phyloP scores from a whole-genome alignment of 1,139 yeast genomes.

The Nakaseomyces sp. region DNA sequence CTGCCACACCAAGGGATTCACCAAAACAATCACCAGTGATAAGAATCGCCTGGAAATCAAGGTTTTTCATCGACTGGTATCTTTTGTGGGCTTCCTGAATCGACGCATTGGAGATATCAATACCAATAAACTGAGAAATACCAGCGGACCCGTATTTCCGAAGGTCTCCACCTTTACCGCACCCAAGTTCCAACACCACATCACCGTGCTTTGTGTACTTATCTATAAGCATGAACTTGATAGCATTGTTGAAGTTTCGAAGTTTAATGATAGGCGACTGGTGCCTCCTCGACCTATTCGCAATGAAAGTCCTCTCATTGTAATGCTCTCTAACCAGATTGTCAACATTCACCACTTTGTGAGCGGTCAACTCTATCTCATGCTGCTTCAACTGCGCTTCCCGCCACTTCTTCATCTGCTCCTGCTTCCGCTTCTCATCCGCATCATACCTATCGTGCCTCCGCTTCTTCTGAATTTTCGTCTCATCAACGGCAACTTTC shows the following conservation, averaged over 20 bases:
- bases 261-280: slow-evolving; percentile 79
- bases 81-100: slow-evolving; percentile 77
- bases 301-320: slow-evolving; percentile 69
- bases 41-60: slow-evolving; percentile 63
- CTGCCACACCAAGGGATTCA: slow-evolving; percentile 57
- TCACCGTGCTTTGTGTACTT: slow-evolving; percentile 48
- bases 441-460: slow-evolving; percentile 27
- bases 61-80: slow-evolving; percentile 45
- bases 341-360: slow-evolving; percentile 32
- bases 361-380: slow-evolving; percentile 30
- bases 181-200: slow-evolving; percentile 74
- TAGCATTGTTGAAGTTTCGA: slow-evolving; percentile 83
- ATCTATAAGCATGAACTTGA: slow-evolving; percentile 77
- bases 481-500: neutral
- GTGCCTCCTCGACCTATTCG: slow-evolving; percentile 56
- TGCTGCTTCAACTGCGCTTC: slow-evolving; percentile 31
- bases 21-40: slow-evolving; percentile 92
- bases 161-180: slow-evolving; percentile 98
- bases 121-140: slow-evolving; percentile 72
- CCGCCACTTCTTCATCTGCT: slow-evolving; percentile 25
- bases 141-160: slow-evolving; percentile 76
- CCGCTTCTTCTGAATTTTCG: slow-evolving; percentile 20
- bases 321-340: slow-evolving; percentile 73
- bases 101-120: slow-evolving; percentile 86
- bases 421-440: slow-evolving; percentile 24